Percentiles rank a stretch among this genome's conserved stretches.
Evolutionary conservation across 345 rosid genomes (phyloP).

Genomic region (Cardiospermum halicacabum): DNA sequence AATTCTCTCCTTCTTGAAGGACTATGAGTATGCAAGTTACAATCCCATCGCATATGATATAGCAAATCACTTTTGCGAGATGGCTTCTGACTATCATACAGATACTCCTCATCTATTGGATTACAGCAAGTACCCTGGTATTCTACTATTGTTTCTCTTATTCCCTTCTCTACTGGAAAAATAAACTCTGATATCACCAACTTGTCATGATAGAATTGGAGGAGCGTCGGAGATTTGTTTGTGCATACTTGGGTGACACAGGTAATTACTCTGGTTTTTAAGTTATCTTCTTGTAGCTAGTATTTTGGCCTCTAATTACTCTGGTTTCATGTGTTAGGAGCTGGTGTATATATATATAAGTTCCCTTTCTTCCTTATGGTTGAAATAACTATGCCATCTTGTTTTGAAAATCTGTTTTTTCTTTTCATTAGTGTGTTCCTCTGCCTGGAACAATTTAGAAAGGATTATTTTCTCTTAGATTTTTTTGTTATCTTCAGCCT

Average conservation of each 20-base stretch:
- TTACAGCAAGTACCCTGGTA: constrained; percentile 81
- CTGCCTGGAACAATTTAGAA: not conserved
- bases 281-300: not conserved
- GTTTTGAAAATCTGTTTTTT: not conserved
- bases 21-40: constrained; percentile 90
- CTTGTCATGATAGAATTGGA: constrained; percentile 44
- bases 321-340: not conserved
- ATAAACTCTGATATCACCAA: not conserved
- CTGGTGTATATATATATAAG: not conserved
- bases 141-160: constrained; percentile 1
- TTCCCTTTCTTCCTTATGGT: not conserved
- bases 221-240: constrained; percentile 63
- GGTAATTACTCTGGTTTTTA: constrained; percentile 32
- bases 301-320: not conserved
- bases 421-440: not conserved
- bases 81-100: constrained; percentile 89
- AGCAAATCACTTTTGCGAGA: constrained; percentile 96
- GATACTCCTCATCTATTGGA: constrained; percentile 85
- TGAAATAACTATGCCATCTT: not conserved
- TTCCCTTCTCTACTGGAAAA: not conserved
- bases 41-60: constrained; percentile 85
- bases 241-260: constrained; percentile 51
- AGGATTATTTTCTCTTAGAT: not conserved
- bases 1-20: constrained; percentile 37
- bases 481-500: not conserved